Conservation (phyloP, 441 rosid species). For the Pelargonium australe region DNA sequence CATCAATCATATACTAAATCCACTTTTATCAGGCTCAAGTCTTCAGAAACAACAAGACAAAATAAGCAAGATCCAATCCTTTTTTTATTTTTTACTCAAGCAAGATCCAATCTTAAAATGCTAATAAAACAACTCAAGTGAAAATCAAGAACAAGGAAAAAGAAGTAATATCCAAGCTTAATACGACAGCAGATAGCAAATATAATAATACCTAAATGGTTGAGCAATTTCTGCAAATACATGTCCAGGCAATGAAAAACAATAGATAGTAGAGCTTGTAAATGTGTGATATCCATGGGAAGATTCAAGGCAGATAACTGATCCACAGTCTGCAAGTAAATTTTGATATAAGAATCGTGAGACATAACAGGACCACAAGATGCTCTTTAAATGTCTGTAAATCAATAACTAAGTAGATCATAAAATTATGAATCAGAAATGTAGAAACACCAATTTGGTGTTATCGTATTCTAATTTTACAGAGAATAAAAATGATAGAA, state of each 20-base stretch:
- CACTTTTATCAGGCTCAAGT: background rate
- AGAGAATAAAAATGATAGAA: constrained; percentile 2
- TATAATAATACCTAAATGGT: constrained; percentile 60
- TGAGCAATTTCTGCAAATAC: constrained; percentile 62
- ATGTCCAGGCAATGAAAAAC: constrained; percentile 83
- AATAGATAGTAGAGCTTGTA: constrained; percentile 90
- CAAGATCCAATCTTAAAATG: too few relatives aligned
- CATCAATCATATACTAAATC: background rate
- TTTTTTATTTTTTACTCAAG: too few relatives aligned
- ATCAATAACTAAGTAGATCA: constrained; percentile 4
- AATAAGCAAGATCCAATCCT: background rate
- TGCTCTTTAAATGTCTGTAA: background rate
- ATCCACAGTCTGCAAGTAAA: constrained; percentile 79
- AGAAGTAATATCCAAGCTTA: background rate
- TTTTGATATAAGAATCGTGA: constrained; percentile 20
- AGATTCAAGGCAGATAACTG: constrained; percentile 87
- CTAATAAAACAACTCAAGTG: background rate
- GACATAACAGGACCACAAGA: constrained; percentile 10
- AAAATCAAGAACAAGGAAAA: constrained; percentile 6
- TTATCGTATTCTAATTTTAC: constrained; percentile 6
- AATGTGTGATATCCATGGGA: constrained; percentile 83
- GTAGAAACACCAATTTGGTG: background rate
- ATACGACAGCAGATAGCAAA: constrained; percentile 10
- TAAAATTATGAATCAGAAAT: constrained; percentile 9
- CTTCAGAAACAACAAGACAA: background rate